phyloP scores from a whole-genome alignment of 1,284 basidiomycete genomes.

The Naganishia sp. region DNA sequence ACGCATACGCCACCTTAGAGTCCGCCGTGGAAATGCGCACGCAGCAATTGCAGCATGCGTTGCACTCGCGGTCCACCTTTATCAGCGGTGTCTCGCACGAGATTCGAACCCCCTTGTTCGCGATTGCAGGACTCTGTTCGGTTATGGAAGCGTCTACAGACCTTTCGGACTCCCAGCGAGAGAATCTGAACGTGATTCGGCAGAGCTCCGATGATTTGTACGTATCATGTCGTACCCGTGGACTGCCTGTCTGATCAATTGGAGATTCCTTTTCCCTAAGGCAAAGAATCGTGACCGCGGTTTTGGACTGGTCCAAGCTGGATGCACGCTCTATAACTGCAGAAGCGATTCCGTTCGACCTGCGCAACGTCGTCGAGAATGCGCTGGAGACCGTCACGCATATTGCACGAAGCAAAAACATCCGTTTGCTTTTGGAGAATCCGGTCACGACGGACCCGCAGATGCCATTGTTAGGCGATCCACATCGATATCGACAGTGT shows the following conservation, averaged over 20 bases:
- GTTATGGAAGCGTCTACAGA: constrained; percentile 50
- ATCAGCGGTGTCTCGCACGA: constrained; percentile 53
- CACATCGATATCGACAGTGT: constrained; percentile 48
- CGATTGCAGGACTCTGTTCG: constrained; percentile 52
- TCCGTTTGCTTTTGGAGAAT: constrained; percentile 46
- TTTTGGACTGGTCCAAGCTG: constrained; percentile 56
- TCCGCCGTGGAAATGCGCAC: constrained; percentile 31
- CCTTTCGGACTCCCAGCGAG: constrained; percentile 50
- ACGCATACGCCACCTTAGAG: constrained; percentile 29
- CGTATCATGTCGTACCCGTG: background rate
- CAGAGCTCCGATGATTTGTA: constrained; percentile 53
- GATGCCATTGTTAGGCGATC: constrained; percentile 43
- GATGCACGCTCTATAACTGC: constrained; percentile 53
- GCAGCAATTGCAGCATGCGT: constrained; percentile 30
- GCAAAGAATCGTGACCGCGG: constrained; percentile 55
- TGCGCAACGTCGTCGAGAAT: constrained; percentile 48
- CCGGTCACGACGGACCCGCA: constrained; percentile 43
- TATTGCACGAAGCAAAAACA: constrained; percentile 45
- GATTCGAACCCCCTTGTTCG: constrained; percentile 51
- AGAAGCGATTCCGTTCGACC: constrained; percentile 53
- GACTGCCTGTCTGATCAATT: background rate
- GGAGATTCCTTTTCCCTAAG: background rate
- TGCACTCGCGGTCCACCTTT: constrained; percentile 40
- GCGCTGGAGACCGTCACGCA: constrained; percentile 47
- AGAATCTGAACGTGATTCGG: constrained; percentile 55